Evolutionary conservation across 2,329 filamentous ascomycete species (phyloP).

Genomic region (Penicillium brevicompactum): DNA sequence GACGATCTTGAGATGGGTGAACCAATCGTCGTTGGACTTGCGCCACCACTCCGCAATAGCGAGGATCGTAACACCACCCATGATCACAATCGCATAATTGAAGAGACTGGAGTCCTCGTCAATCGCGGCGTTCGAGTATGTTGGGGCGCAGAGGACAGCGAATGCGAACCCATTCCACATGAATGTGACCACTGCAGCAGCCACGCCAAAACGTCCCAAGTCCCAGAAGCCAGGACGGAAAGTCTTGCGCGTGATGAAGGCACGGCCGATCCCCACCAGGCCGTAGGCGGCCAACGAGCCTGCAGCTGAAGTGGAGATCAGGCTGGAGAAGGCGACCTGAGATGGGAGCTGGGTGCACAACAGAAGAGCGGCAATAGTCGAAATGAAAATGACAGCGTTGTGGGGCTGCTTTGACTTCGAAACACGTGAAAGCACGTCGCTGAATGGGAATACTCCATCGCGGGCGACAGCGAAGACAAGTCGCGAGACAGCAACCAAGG

Average conservation of each 20-base stretch:
- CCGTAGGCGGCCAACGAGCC: slow-evolving; percentile 50
- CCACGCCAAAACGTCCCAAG: slow-evolving; percentile 43
- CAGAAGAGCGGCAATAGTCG: slow-evolving; percentile 52
- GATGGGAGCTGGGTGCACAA: slow-evolving; percentile 59
- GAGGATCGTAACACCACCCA: slow-evolving; percentile 42
- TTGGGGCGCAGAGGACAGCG: slow-evolving; percentile 47
- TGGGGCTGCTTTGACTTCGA: slow-evolving; percentile 54
- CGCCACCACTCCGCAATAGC: slow-evolving; percentile 25
- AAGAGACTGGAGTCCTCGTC: slow-evolving; percentile 24
- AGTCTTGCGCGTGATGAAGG: slow-evolving; percentile 45
- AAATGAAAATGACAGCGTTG: slow-evolving; percentile 58
- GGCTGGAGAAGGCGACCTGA: slow-evolving; percentile 48
- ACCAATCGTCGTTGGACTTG: slow-evolving; percentile 24
- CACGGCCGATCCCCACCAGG: slow-evolving; percentile 46
- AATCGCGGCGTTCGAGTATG: slow-evolving; percentile 29
- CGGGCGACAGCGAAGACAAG: slow-evolving; percentile 61
- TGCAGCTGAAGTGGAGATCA: slow-evolving; percentile 51
- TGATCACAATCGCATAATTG: slow-evolving; percentile 47
- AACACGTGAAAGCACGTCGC: slow-evolving; percentile 54
- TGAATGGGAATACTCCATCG: slow-evolving; percentile 59
- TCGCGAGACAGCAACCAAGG: slow-evolving; percentile 56
- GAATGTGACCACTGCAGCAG: slow-evolving; percentile 46
- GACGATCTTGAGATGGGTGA: slow-evolving; percentile 19
- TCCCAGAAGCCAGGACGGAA: slow-evolving; percentile 50
- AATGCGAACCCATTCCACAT: slow-evolving; percentile 52